These are phyloP conservation scores for Sclerotinia spermophila DNA, from an alignment of 2,329 filamentous ascomycete species.

Conservation along the genomic window DNA sequence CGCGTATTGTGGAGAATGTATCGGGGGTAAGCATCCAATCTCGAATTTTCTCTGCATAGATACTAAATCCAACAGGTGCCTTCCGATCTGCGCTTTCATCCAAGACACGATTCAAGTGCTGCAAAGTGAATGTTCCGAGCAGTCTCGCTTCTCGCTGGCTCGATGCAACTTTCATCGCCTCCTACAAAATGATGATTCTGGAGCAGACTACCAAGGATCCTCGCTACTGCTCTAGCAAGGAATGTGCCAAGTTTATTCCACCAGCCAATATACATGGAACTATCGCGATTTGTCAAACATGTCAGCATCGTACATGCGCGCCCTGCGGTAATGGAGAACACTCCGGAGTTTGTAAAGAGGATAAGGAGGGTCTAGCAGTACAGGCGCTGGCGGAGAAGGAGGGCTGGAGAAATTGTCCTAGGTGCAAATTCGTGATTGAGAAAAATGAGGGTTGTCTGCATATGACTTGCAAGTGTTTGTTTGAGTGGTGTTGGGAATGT, in stretches of 20 bases:
- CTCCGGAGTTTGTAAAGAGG: slow-evolving; percentile 31
- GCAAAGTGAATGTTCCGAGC: slow-evolving; percentile 15
- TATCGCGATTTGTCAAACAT: slow-evolving; percentile 27
- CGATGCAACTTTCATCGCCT: slow-evolving; percentile 20
- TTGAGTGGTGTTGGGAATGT: slow-evolving; percentile 35
- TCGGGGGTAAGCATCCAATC: slow-evolving; percentile 20
- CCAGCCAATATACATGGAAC: slow-evolving; percentile 28
- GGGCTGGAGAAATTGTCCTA: slow-evolving; percentile 33
- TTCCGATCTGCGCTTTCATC: slow-evolving; percentile 27
- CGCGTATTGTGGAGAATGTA: slow-evolving; percentile 26
- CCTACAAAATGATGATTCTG: slow-evolving; percentile 29
- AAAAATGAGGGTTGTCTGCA: slow-evolving; percentile 34
- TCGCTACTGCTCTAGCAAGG: slow-evolving; percentile 29
- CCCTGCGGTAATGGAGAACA: slow-evolving; percentile 29
- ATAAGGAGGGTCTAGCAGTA: slow-evolving; percentile 28
- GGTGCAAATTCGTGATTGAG: slow-evolving; percentile 32
- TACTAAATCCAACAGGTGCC: slow-evolving; percentile 19
- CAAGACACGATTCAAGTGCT: slow-evolving; percentile 26
- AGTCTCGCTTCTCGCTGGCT: slow-evolving; percentile 8
- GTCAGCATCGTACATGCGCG: slow-evolving; percentile 28
- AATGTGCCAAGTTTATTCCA: slow-evolving; percentile 32
- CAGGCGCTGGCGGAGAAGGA: slow-evolving; percentile 28
- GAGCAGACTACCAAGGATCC: slow-evolving; percentile 33
- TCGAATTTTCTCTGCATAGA: neutral
- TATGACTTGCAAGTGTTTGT: slow-evolving; percentile 34